phyloP scores from a whole-genome alignment of 2,329 filamentous ascomycete genomes.

The Beauveria brongniartii region DNA sequence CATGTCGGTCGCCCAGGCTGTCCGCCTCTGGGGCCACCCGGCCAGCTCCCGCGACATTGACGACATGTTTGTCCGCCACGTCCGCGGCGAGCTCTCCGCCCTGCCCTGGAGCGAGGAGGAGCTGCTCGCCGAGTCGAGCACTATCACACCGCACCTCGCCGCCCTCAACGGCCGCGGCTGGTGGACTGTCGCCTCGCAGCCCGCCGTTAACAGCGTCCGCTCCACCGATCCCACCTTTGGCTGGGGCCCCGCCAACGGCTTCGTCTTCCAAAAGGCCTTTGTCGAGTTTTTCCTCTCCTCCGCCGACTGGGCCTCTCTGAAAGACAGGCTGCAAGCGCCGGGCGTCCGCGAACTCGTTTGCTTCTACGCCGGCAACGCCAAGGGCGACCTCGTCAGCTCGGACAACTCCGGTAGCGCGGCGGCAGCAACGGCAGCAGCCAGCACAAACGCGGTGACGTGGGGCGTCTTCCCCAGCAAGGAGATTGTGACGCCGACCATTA shows the following conservation, averaged over 20 bases:
- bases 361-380: conserved; percentile 78
- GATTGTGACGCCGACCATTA: conserved; percentile 92
- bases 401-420: conserved; percentile 35
- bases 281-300: conserved; percentile 88
- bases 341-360: conserved; percentile 61
- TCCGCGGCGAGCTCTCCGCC: conserved; percentile 69
- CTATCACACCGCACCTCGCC: conserved; percentile 69
- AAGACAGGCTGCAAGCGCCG: conserved; percentile 49
- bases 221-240: conserved; percentile 76
- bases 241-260: conserved; percentile 88
- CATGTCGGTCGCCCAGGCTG: conserved; percentile 76
- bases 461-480: conserved; percentile 93
- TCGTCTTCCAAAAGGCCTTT: conserved; percentile 97
- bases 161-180: conserved; percentile 73
- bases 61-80: conserved; percentile 69
- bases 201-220: conserved; percentile 77
- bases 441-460: conserved; percentile 94
- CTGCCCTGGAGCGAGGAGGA: conserved; percentile 94
- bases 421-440: conserved; percentile 32
- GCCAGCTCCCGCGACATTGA: conserved; percentile 64
- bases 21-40: conserved; percentile 79
- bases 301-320: conserved; percentile 62
- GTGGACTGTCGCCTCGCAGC: conserved; percentile 96
- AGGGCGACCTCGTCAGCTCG: conserved; percentile 70
- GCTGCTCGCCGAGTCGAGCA: conserved; percentile 72